Percentiles rank a stretch among this genome's conserved stretches.
phyloP scores from a whole-genome alignment of 83 land plant genomes.

The Picea mariana region DNA sequence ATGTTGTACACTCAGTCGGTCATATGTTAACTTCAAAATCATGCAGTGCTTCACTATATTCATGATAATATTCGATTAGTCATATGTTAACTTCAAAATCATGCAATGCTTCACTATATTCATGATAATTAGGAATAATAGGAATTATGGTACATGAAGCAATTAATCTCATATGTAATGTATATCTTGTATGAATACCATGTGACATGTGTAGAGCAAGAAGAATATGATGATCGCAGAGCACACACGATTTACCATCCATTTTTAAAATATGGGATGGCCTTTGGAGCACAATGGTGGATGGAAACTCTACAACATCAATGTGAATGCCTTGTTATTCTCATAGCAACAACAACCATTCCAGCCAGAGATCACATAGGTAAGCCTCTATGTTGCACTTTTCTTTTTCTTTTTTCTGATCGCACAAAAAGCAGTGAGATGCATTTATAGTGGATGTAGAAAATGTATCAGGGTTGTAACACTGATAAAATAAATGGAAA shows the following conservation, averaged over 20 bases:
- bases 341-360: slow-evolving; percentile 60
- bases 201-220: slow-evolving; percentile 79
- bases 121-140: slow-evolving; percentile 12
- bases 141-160: slow-evolving; percentile 5
- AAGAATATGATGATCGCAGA: slow-evolving; percentile 51
- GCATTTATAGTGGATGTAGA: not conserved
- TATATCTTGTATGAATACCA: slow-evolving; percentile 22
- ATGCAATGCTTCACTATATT: not conserved
- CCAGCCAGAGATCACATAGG: slow-evolving; percentile 55
- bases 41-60: too few relatives aligned
- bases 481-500: too few relatives aligned
- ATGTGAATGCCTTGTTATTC: slow-evolving; percentile 60
- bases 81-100: not conserved
- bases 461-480: too few relatives aligned
- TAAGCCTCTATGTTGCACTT: not conserved
- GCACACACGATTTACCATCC: slow-evolving; percentile 47
- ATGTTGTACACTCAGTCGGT: too few relatives aligned
- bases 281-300: slow-evolving; percentile 74
- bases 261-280: slow-evolving; percentile 58
- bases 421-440: not conserved
- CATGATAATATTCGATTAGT: too few relatives aligned
- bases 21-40: too few relatives aligned
- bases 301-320: slow-evolving; percentile 59
- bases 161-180: slow-evolving; percentile 2
- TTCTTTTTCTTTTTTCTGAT: not conserved